Percentiles rank a stretch among this genome's conserved stretches.
phyloP scores from a whole-genome alignment of 192 early-diverging fungal genomes.

The Chytriomyces confervae region DNA sequence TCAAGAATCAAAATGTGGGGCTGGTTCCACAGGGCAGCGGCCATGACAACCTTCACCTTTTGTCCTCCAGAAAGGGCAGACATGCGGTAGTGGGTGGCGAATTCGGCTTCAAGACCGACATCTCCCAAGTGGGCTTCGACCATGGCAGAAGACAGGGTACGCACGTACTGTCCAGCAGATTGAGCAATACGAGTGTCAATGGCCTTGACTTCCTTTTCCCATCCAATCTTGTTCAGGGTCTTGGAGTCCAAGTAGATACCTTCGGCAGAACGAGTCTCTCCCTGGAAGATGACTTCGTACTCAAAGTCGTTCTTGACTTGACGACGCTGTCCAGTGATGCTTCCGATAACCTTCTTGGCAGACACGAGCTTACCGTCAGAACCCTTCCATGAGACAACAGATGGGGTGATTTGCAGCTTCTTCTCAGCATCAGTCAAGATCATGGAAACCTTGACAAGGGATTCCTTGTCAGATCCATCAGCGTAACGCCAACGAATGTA shows the following conservation, averaged over 20 bases:
- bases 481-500: slow-evolving; percentile 86
- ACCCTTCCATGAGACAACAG: slow-evolving; percentile 38
- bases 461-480: slow-evolving; percentile 78
- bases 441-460: slow-evolving; percentile 72
- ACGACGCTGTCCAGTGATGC: slow-evolving; percentile 64
- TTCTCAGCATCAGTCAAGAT: slow-evolving; percentile 71
- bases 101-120: slow-evolving; percentile 77
- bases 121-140: slow-evolving; percentile 76
- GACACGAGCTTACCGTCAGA: slow-evolving; percentile 34
- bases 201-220: slow-evolving; percentile 75
- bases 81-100: slow-evolving; percentile 78
- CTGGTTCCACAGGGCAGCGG: slow-evolving; percentile 83
- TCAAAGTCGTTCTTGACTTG: slow-evolving; percentile 81
- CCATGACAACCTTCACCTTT: slow-evolving; percentile 88
- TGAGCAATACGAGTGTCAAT: slow-evolving; percentile 82
- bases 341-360: slow-evolving; percentile 46
- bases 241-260: slow-evolving; percentile 37
- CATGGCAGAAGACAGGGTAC: slow-evolving; percentile 69
- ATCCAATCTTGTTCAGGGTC: slow-evolving; percentile 62
- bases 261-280: slow-evolving; percentile 64
- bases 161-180: slow-evolving; percentile 70
- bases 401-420: slow-evolving; percentile 51
- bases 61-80: slow-evolving; percentile 80
- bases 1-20: slow-evolving; percentile 84
- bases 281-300: slow-evolving; percentile 81